Evolutionary conservation across 495 filamentous ascomycete genomes (phyloP).

Genomic region (Evernia prunastri): DNA sequence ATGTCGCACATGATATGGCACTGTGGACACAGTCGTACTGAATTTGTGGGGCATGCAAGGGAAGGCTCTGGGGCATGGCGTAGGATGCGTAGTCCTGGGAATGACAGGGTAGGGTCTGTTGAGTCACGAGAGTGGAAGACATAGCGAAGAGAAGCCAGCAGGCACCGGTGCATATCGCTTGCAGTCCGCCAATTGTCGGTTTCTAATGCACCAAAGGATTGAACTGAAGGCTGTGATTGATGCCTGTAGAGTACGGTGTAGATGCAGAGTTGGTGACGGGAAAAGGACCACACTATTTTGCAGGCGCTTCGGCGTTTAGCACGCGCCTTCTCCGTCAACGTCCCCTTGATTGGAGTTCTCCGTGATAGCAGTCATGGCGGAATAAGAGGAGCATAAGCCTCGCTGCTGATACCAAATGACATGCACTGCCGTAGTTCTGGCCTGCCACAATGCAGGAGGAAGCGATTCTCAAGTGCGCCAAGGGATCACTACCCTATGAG

Average conservation of each 20-base stretch:
- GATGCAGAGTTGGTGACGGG: no score
- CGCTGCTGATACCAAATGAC: background rate
- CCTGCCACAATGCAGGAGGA: background rate
- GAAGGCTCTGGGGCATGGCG: background rate
- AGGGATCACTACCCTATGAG: background rate
- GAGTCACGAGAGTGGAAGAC: background rate
- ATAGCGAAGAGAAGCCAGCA: background rate
- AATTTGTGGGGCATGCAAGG: background rate
- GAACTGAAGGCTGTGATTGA: no score
- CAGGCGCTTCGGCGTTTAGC: background rate
- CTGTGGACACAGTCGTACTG: background rate
- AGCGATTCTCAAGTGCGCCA: background rate
- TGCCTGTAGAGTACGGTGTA: no score
- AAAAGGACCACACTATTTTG: background rate
- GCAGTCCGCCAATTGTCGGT: background rate
- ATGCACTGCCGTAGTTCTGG: background rate
- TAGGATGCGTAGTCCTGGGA: background rate
- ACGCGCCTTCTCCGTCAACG: constrained; percentile 2
- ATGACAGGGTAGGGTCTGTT: background rate
- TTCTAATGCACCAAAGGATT: background rate
- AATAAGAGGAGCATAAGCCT: background rate
- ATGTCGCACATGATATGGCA: background rate
- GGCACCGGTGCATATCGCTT: background rate
- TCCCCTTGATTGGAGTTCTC: background rate
- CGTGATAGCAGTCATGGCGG: background rate